Evolutionary conservation across 2,329 filamentous ascomycete genomes (phyloP).

Genomic region (Cytospora piceicola): DNA sequence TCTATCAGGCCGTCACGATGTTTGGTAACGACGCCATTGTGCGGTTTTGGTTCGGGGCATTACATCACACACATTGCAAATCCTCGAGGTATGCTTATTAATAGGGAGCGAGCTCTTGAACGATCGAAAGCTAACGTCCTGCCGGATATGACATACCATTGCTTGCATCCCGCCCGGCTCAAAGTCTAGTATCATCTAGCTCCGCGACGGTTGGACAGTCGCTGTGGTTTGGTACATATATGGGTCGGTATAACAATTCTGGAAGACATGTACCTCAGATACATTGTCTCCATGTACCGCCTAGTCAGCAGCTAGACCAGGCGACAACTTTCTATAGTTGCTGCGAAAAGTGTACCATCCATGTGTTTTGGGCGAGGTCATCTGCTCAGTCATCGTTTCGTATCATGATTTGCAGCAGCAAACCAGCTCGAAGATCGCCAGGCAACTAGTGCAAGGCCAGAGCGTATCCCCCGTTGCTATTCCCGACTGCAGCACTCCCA

Average conservation of each 20-base stretch:
- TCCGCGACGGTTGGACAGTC: too few species aligned
- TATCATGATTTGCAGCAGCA: conserved; percentile 8
- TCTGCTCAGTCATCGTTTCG: not conserved
- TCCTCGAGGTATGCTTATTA: not conserved
- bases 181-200: not conserved
- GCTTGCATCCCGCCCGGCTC: conserved; percentile 3
- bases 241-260: too few species aligned
- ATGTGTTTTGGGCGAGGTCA: not conserved
- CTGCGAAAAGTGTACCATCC: too few species aligned
- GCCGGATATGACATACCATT: conserved; percentile 11
- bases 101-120: not conserved
- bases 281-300: not conserved
- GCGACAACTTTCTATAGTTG: too few species aligned
- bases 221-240: not conserved
- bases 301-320: not conserved
- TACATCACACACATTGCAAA: not conserved
- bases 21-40: conserved; percentile 9
- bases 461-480: conserved; percentile 12
- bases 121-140: conserved; percentile 12
- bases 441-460: conserved; percentile 15
- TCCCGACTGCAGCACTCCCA: not conserved
- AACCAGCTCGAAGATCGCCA: conserved; percentile 16
- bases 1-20: not conserved
- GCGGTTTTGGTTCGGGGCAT: not conserved
- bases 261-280: not conserved